Evolutionary conservation across 202 grass and related monocot species (phyloP), one percentile per base, ranked within the genome.

Genomic region (Carex sylvatica): DNA sequence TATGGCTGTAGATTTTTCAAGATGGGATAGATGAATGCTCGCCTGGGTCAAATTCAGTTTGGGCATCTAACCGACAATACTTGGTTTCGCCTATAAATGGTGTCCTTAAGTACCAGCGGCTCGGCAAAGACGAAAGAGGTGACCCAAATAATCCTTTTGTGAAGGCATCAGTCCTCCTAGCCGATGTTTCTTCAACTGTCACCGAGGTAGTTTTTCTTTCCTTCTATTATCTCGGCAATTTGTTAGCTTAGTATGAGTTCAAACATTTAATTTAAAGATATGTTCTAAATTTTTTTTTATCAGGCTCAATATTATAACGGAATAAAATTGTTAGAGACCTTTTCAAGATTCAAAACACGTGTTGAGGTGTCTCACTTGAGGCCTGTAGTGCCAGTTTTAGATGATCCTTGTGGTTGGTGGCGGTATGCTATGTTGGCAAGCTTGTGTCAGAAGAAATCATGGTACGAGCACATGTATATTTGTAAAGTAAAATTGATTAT

Each of bases 21-120:
- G 91, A 89, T 88, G 92, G 95, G 38, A 98, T 98, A 4, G 86
- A 91, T 70, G 92, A 89, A 84, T 23, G 49, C 79, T 86, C 84
- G 65, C 47, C 77, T 40, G 6, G 82, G 59, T 33, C 73, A 56
- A 83, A 74, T 84, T 93, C 85, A 54, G 31, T 89, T 80, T 88
- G 91, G 92, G 89, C 95, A 62, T 79, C 84, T 74, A 91, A 91
- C 85, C 85, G 84, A 42, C 93, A 83, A 47, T 98, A 98, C 87
- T 80, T 98, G 84, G 87, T 98, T 78, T 95, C 92, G 9, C 95
- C 95, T 81, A 98, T 98, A 93, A 98, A 95, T 93, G 95, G 92
- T 82, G 90, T 89, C 22, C 95, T 98, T 78, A 98, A 98, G 89
- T 98, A 98, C 81, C 93, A 93, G 72, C 91, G 95, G 76, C 87